Percentiles rank a stretch among this genome's conserved stretches.
These are phyloP conservation scores for Mucor saturninus DNA, from an alignment of 371 early-diverging fungal genomes.

Conservation along the genomic window DNA sequence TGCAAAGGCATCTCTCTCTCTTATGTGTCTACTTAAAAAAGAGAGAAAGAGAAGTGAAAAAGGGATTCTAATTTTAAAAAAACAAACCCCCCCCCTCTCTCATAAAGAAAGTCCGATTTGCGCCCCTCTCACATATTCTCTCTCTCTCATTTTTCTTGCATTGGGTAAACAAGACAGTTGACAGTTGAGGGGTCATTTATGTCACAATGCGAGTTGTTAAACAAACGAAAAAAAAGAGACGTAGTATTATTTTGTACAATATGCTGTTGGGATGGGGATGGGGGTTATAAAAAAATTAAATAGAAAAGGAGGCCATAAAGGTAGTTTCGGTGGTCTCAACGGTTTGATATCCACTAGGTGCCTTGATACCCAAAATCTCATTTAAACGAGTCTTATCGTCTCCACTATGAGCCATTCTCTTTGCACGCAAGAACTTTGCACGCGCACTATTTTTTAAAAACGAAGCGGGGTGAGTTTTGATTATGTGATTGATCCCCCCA, in stretches of 20 bases:
- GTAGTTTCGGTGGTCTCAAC: conserved; percentile 19
- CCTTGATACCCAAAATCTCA: conserved; percentile 60
- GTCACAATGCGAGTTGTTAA: too few species aligned
- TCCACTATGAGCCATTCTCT: conserved; percentile 57
- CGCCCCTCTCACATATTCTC: too few species aligned
- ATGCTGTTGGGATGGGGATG: not conserved
- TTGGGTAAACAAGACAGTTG: too few species aligned
- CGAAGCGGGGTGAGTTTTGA: not conserved
- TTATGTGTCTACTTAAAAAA: not conserved
- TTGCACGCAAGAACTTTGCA: conserved; percentile 74
- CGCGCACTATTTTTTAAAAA: conserved; percentile 55
- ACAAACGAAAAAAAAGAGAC: too few species aligned
- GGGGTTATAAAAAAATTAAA: conserved; percentile 7
- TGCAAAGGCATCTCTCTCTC: conserved; percentile 1
- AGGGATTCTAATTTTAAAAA: too few species aligned
- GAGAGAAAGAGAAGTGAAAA: too few species aligned
- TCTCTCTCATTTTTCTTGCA: too few species aligned
- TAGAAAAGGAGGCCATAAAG: conserved; percentile 33
- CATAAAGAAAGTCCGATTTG: too few species aligned
- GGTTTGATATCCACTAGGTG: conserved; percentile 19
- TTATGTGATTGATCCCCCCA: too few species aligned
- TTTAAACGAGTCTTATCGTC: conserved; percentile 53
- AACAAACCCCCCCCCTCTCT: too few species aligned
- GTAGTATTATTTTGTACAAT: too few species aligned
- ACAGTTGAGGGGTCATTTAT: too few species aligned